A percentile compares a stretch with the other conserved stretches of the same genome.
These are phyloP conservation scores for Gossypium lobatum DNA, from an alignment of 441 rosid genomes.

Conservation along the genomic window DNA sequence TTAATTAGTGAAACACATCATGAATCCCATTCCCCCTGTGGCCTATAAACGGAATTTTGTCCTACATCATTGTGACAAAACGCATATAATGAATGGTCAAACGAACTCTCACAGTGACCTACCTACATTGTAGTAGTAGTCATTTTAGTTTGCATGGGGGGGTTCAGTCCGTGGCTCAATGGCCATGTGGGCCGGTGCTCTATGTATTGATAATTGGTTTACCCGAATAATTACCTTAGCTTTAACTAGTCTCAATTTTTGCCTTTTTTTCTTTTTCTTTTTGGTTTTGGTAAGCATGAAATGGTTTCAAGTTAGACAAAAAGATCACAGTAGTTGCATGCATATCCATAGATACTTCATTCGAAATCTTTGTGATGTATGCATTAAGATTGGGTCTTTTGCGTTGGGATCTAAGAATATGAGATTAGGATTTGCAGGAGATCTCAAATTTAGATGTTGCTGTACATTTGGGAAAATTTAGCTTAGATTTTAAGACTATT, in stretches of 20 bases:
- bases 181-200: conserved; percentile 51
- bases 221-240: conserved; percentile 19
- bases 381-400: conserved; percentile 26
- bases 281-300: conserved; percentile 9
- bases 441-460: conserved; percentile 18
- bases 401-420: conserved; percentile 16
- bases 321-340: conserved; percentile 17
- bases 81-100: conserved; percentile 29
- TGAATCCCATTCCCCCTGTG: not conserved
- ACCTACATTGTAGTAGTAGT: not conserved
- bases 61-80: conserved; percentile 3
- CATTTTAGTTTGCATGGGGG: not conserved
- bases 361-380: conserved; percentile 31
- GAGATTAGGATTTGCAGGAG: conserved; percentile 27
- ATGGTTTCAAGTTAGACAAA: not conserved
- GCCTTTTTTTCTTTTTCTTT: too few species aligned
- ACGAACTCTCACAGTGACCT: conserved; percentile 38
- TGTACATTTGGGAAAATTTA: conserved; percentile 26
- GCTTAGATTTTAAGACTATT: conserved; percentile 37
- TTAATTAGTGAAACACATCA: not conserved
- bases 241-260: conserved; percentile 3
- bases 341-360: conserved; percentile 18
- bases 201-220: conserved; percentile 34
- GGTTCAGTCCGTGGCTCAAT: conserved; percentile 60
- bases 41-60: not conserved